These are phyloP conservation scores for Pichia sp. DNA, from an alignment of 1,139 yeast genomes.

Conservation along the genomic window DNA sequence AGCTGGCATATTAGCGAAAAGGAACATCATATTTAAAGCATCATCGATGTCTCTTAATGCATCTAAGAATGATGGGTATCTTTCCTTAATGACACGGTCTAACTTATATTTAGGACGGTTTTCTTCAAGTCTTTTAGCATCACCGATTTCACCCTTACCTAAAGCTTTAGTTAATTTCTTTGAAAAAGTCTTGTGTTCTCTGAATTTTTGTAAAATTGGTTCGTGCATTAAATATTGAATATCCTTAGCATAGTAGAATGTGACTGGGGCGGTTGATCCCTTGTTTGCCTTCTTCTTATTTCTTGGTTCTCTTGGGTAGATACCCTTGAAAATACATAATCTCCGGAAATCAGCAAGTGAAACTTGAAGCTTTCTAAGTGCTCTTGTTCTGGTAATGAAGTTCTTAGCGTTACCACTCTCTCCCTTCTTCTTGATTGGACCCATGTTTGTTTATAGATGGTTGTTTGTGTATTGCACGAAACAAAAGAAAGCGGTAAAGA, in stretches of 20 bases:
- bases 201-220: constrained; percentile 86
- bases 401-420: constrained; percentile 89
- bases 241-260: constrained; percentile 92
- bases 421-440: constrained; percentile 72
- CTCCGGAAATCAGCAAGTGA: constrained; percentile 98
- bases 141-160: constrained; percentile 88
- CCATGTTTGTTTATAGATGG: constrained; percentile 26
- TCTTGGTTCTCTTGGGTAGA: constrained; percentile 94
- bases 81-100: constrained; percentile 89
- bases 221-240: constrained; percentile 95
- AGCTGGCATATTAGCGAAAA: constrained; percentile 94
- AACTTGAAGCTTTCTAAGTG: constrained; percentile 87
- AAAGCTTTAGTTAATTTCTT: constrained; percentile 86
- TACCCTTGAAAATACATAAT: constrained; percentile 95
- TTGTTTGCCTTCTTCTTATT: constrained; percentile 96
- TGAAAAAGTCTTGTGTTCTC: constrained; percentile 95
- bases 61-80: constrained; percentile 93
- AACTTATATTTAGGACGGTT: constrained; percentile 83
- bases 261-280: constrained; percentile 94
- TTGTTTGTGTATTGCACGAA: neutral
- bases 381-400: constrained; percentile 93
- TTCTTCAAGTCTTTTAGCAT: constrained; percentile 82
- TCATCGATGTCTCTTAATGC: constrained; percentile 94
- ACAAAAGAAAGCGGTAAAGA: neutral
- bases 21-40: constrained; percentile 90